These are phyloP conservation scores for Bombardia bombarda DNA, from an alignment of 495 filamentous ascomycete species.

Conservation along the genomic window DNA sequence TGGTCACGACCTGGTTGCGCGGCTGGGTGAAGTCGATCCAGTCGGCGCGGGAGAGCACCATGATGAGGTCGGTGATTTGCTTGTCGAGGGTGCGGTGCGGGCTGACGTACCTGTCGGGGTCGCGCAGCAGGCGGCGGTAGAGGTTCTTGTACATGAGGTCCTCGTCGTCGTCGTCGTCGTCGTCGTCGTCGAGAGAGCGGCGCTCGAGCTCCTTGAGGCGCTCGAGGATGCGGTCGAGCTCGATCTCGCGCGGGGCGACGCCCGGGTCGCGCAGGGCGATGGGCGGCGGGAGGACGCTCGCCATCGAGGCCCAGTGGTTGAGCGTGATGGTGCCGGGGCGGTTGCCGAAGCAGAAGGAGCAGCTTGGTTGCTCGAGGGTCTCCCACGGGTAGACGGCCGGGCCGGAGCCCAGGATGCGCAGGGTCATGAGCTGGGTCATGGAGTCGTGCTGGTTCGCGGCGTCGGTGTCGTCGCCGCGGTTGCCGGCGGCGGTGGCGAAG, in stretches of 20 bases:
- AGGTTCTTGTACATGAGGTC: conserved; percentile 46
- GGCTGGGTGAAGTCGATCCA: conserved; percentile 64
- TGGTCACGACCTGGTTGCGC: conserved; percentile 57
- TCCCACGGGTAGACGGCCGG: conserved; percentile 48
- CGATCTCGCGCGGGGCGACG: conserved; percentile 44
- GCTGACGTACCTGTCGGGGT: conserved; percentile 40
- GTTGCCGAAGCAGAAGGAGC: conserved; percentile 49
- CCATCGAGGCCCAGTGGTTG: conserved; percentile 47
- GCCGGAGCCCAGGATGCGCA: conserved; percentile 29
- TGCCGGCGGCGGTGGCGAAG: conserved; percentile 39
- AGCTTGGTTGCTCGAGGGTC: conserved; percentile 57
- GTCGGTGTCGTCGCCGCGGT: conserved; percentile 36
- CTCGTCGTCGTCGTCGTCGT: conserved; percentile 40
- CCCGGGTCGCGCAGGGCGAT: conserved; percentile 43
- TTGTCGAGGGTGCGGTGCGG: conserved; percentile 51
- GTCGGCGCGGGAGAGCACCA: conserved; percentile 48
- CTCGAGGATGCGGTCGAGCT: conserved; percentile 43
- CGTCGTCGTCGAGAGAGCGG: conserved; percentile 49
- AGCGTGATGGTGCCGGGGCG: conserved; percentile 54
- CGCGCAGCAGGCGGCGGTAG: conserved; percentile 42
- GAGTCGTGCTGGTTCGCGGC: conserved; percentile 36
- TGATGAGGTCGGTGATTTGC: conserved; percentile 61
- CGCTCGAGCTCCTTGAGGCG: conserved; percentile 47
- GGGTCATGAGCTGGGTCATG: conserved; percentile 42
- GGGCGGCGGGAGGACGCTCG: conserved; percentile 37